Evolutionary conservation across 257 asterid genomes (phyloP).

Genomic region (Solanum arcanum): DNA sequence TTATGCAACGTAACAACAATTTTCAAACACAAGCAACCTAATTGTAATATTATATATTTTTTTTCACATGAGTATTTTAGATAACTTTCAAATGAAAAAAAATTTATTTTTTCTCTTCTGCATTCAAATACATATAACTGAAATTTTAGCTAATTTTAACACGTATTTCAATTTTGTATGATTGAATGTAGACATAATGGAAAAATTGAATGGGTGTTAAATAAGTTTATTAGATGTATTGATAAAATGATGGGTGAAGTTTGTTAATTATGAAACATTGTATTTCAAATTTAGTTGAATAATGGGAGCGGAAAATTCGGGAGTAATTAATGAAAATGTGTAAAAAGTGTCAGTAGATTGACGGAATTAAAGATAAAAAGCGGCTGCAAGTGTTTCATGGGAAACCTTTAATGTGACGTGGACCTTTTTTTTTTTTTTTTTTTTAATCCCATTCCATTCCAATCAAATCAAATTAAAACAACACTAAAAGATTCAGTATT

Average conservation of each 20-base stretch:
- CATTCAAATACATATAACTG: background rate
- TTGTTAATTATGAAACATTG: background rate
- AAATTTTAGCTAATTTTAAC: background rate
- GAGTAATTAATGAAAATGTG: background rate
- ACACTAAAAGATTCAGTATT: too few species aligned
- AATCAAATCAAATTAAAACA: background rate
- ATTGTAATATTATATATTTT: too few species aligned
- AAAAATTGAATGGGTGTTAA: background rate
- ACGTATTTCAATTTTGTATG: background rate
- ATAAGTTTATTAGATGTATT: too few species aligned
- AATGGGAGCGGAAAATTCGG: background rate
- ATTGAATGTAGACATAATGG: background rate
- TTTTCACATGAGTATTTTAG: too few species aligned
- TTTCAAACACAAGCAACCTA: background rate
- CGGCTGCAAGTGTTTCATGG: slow-evolving; percentile 28
- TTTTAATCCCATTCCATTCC: too few species aligned
- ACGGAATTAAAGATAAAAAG: slow-evolving; percentile 47
- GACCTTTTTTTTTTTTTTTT: slow-evolving; percentile 2
- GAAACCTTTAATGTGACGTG: slow-evolving; percentile 9
- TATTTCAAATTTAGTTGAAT: too few species aligned
- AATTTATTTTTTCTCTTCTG: too few species aligned
- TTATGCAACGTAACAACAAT: background rate
- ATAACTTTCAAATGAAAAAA: too few species aligned
- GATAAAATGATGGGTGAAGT: background rate
- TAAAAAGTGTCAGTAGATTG: background rate